These are phyloP conservation scores for Coemansia sp. DNA, from an alignment of 192 early-diverging fungal genomes.

Conservation along the genomic window DNA sequence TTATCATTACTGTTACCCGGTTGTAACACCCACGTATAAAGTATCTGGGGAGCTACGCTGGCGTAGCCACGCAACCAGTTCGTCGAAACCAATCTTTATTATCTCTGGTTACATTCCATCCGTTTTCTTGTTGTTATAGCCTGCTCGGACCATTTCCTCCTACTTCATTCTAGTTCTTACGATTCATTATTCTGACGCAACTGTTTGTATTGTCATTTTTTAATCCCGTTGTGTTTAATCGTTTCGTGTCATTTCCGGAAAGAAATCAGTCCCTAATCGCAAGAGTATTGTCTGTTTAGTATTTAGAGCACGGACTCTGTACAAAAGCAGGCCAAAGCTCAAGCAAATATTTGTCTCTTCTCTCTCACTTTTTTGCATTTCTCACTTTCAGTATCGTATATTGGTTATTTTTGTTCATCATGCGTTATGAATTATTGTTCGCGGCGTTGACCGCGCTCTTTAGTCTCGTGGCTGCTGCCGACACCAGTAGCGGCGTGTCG, in stretches of 20 bases:
- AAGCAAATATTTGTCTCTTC: not conserved
- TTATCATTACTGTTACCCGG: not conserved
- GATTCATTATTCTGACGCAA: not conserved
- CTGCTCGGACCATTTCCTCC: not conserved
- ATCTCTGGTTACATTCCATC: not conserved
- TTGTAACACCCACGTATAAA: not conserved
- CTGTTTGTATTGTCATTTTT: not conserved
- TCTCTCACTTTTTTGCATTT: not conserved
- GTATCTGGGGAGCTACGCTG: not conserved
- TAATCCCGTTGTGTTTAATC: not conserved
- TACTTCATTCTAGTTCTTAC: not conserved
- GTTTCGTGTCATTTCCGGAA: not conserved
- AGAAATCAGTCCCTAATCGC: not conserved
- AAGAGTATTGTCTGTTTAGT: not conserved
- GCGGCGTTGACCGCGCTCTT: not conserved
- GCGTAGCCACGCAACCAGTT: not conserved
- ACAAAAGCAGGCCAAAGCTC: not conserved
- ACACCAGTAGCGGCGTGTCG: constrained; percentile 9
- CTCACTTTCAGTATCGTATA: not conserved
- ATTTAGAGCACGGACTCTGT: not conserved
- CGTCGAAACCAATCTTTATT: not conserved
- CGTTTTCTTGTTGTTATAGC: not conserved
- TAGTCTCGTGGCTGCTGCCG: constrained; percentile 12
- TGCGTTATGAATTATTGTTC: not conserved
- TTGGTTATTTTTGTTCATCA: not conserved